These are phyloP conservation scores for Gossypium turneri DNA, from an alignment of 345 rosid genomes.

Conservation along the genomic window DNA sequence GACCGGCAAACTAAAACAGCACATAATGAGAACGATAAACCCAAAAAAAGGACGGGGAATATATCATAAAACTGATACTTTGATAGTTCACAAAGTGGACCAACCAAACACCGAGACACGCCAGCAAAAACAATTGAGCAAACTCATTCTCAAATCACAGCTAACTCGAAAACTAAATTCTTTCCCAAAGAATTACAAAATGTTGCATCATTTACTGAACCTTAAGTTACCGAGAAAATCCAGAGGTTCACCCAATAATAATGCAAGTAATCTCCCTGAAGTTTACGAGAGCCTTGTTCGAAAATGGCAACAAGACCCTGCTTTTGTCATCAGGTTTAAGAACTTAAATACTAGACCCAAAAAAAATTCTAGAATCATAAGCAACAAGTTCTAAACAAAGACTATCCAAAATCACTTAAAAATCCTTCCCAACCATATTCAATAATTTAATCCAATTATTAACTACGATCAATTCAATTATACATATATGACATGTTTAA, in stretches of 20 bases:
- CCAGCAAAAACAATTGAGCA: background rate
- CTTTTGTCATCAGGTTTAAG: conserved; percentile 37
- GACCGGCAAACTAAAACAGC: background rate
- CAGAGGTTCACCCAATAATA: conserved; percentile 61
- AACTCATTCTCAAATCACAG: background rate
- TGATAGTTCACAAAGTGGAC: background rate
- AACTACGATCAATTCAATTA: background rate
- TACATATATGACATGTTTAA: background rate
- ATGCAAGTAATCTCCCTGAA: conserved; percentile 33
- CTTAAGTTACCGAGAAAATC: conserved; percentile 26
- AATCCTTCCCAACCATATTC: background rate
- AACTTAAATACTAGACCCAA: background rate
- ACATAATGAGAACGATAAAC: background rate
- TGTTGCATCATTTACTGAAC: conserved; percentile 54
- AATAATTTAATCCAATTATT: background rate
- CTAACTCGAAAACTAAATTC: background rate
- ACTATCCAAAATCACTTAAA: background rate
- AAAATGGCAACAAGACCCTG: conserved; percentile 32
- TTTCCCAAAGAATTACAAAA: background rate
- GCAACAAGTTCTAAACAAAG: background rate
- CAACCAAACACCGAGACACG: background rate
- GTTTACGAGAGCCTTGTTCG: conserved; percentile 27
- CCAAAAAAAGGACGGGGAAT: background rate
- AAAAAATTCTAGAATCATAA: background rate
- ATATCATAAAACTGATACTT: background rate